phyloP scores from a whole-genome alignment of 192 early-diverging fungal species.

The Rhizophagus clarus region DNA sequence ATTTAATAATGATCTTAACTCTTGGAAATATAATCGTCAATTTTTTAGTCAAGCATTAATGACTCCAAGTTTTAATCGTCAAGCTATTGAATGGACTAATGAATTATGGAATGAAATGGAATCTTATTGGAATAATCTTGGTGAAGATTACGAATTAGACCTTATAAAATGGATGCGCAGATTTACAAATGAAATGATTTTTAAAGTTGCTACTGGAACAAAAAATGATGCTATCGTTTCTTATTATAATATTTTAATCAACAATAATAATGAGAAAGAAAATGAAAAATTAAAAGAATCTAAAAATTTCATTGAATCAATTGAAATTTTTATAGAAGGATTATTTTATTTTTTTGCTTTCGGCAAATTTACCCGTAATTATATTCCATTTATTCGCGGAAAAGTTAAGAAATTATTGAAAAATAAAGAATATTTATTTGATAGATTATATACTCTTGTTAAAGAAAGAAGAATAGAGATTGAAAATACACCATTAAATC shows the following conservation, averaged over 20 bases:
- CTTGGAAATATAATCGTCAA: slow-evolving; percentile 11
- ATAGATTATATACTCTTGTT: neutral
- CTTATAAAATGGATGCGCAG: neutral
- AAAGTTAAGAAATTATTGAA: neutral
- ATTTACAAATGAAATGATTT: neutral
- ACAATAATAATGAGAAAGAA: neutral
- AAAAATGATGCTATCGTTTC: neutral
- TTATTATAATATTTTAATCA: neutral
- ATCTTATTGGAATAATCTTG: neutral
- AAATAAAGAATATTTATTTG: neutral
- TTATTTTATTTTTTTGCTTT: neutral
- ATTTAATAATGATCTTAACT: neutral
- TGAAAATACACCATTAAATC: neutral
- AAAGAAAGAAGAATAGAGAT: slow-evolving; percentile 14
- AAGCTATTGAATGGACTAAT: neutral
- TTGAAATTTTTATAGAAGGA: neutral
- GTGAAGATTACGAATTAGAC: neutral
- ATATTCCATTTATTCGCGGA: neutral
- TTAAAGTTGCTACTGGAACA: neutral
- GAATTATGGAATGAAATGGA: neutral
- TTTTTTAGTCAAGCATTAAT: neutral
- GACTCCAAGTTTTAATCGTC: neutral
- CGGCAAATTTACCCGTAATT: neutral
- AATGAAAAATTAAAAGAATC: too few species aligned
- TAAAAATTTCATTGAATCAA: neutral